Evolutionary conservation across 306 rosid species (phyloP).

Genomic region (Luffa aegyptiaca): DNA sequence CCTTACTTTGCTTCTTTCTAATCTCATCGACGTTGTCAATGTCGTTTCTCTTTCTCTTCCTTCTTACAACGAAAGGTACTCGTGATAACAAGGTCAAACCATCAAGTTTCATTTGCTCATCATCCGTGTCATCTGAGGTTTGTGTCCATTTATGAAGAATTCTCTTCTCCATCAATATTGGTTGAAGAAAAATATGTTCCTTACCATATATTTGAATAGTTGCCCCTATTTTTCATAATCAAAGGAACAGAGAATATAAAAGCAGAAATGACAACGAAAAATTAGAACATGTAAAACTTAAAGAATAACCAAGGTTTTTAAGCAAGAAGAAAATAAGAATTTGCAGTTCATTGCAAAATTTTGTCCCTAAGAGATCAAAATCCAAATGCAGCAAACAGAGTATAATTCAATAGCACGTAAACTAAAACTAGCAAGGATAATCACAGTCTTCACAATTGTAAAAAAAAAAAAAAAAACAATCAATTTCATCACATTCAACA

Average conservation of each 20-base stretch:
- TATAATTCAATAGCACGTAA: background rate
- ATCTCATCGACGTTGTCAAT: background rate
- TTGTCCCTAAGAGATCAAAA: background rate
- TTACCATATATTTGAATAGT: background rate
- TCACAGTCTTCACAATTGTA: background rate
- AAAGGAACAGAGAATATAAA: background rate
- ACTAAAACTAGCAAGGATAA: background rate
- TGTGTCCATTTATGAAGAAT: background rate
- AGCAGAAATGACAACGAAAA: background rate
- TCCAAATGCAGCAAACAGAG: background rate
- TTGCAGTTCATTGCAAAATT: background rate
- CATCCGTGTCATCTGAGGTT: background rate
- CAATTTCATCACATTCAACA: background rate
- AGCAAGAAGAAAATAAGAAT: background rate
- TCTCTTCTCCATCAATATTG: background rate
- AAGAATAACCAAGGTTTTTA: background rate
- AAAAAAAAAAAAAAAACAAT: no score
- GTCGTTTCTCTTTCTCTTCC: constrained; percentile 3
- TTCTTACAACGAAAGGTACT: background rate
- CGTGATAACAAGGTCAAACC: background rate
- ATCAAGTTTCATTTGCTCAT: background rate
- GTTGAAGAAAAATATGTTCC: background rate
- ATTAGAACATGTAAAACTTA: background rate
- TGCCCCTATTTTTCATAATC: background rate
- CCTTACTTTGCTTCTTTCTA: background rate